A percentile compares a stretch with the other conserved stretches of the same genome.
Conservation (phyloP, 768 basidiomycete genomes). For the Amanita rubescens region DNA sequence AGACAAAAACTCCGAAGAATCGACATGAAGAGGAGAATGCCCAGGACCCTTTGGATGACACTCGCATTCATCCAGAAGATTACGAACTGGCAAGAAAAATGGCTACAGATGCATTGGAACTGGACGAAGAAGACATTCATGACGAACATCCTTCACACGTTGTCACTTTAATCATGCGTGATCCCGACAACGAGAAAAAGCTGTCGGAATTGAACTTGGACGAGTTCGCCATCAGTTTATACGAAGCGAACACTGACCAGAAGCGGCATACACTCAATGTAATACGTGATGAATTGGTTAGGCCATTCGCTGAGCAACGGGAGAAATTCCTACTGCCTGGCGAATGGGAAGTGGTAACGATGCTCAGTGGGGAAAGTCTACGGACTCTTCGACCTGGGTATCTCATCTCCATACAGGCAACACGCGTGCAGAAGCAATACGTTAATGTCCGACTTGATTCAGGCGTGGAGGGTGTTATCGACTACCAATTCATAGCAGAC, state of each 20-base stretch:
- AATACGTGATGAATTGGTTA: constrained; percentile 79
- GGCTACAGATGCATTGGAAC: constrained; percentile 93
- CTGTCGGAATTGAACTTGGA: constrained; percentile 88
- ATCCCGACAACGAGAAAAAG: constrained; percentile 70
- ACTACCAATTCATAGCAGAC: constrained; percentile 50
- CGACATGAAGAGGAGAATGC: constrained; percentile 63
- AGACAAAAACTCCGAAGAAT: constrained; percentile 53
- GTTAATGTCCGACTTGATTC: constrained; percentile 82
- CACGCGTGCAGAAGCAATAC: constrained; percentile 42
- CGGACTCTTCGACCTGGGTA: constrained; percentile 71
- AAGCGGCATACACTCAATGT: constrained; percentile 87
- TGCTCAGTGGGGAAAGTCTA: constrained; percentile 90
- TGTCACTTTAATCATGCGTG: constrained; percentile 79
- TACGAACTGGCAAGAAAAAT: constrained; percentile 97
- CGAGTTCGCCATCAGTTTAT: constrained; percentile 91
- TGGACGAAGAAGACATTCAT: constrained; percentile 95
- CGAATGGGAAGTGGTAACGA: constrained; percentile 81
- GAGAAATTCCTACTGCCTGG: constrained; percentile 52
- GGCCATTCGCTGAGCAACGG: constrained; percentile 75
- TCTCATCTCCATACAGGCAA: constrained; percentile 70
- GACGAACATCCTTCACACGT: constrained; percentile 89
- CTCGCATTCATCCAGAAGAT: constrained; percentile 95
- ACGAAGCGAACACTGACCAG: constrained; percentile 71
- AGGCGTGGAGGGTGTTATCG: constrained; percentile 81
- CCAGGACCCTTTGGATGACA: constrained; percentile 88